Percentiles rank a stretch among this genome's conserved stretches.
Conservation (phyloP, 495 filamentous ascomycete genomes). For the Neurospora sublineolata region DNA sequence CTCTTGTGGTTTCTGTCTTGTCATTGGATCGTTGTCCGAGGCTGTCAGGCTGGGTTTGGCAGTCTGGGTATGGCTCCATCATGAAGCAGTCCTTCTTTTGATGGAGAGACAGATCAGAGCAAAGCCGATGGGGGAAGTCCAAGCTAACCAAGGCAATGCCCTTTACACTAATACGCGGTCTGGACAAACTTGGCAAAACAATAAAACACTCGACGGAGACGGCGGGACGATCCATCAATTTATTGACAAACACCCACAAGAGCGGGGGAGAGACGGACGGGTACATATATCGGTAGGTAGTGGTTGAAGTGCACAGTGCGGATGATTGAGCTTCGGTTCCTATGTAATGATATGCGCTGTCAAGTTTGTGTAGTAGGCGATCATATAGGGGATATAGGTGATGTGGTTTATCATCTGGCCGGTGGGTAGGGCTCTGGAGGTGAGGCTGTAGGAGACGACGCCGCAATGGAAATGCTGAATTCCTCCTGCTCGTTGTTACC, state of each 20-base stretch:
- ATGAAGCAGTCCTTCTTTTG: neutral
- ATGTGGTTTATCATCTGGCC: neutral
- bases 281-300: neutral
- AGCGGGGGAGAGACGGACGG: neutral
- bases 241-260: neutral
- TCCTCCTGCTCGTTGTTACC: no score
- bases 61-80: neutral
- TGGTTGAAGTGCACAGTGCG: neutral
- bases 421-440: neutral
- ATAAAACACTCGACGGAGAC: neutral
- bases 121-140: no score
- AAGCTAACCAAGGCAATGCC: no score
- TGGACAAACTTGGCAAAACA: neutral
- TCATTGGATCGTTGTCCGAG: neutral
- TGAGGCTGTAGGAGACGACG: neutral
- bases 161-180: neutral
- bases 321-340: no score
- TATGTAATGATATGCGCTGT: neutral
- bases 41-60: neutral
- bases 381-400: neutral
- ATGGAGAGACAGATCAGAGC: neutral
- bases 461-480: neutral
- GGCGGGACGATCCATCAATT: neutral
- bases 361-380: neutral
- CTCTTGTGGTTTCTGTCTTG: neutral